Base-by-base conservation (phyloP, 257 asterid species). In the Forsythia viridissima region DNA sequence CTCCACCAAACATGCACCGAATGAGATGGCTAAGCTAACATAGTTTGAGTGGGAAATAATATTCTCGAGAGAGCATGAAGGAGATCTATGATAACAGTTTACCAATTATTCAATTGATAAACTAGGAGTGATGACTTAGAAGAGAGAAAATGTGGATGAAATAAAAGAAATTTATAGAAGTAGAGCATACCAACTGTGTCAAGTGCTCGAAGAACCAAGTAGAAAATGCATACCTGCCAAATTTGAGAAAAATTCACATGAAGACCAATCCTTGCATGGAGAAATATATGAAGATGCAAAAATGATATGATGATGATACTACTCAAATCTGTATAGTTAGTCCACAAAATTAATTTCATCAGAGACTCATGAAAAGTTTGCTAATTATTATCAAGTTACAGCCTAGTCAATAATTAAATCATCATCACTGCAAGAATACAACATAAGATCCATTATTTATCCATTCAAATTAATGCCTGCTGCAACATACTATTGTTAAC, bases 201-300 rank as follows among this genome's bases (percentile, higher is more conserved):
- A 37, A 96, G 98, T 41, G 95, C 98, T 63, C 98, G 90, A 78
- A 96, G 99, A 80, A 96, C 99, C 97, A 96, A 83, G 87, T 96
- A 96, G 83, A 96, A 96, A 79, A 96, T 88, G 88, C 99, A 93
- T 71, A 96, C 84, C 99, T 96, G 97, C 75, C 37, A 78, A 89
- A 69, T 43, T 77, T 77, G 36, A 73, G 80, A 3, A 10, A 21
- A 63, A 3, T 24, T 9, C 13, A 24, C 18, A 3, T 24, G 70
- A 63, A 24, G 7, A 59, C 1, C 12, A 59, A n/a, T 59, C 67
- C 67, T 20, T 59, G 24, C 67, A 30, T 10, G 70, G 70, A 63
- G 38, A 63, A 30, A 63, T 63, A 11, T 63, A 63, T 10, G 39
- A 63, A 63, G 44, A 57, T 68, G 48, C 72, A 43, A 74, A 52